phyloP scores from a whole-genome alignment of 768 basidiomycete species.

The Boletus coccyginus region DNA sequence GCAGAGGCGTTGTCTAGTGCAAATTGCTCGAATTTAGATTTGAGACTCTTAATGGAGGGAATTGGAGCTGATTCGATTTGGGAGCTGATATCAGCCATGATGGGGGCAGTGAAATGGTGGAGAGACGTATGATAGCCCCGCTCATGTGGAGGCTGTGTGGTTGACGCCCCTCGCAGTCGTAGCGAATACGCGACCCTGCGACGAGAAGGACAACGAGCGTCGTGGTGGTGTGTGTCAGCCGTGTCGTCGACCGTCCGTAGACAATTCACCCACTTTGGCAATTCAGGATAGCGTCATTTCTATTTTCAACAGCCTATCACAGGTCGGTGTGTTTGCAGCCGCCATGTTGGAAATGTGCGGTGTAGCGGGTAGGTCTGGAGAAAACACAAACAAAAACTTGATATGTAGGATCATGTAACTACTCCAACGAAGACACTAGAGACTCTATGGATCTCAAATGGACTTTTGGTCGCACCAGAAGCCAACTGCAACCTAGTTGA shows the following conservation, averaged over 20 bases:
- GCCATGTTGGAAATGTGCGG: too few species aligned
- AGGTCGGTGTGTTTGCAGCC: not conserved
- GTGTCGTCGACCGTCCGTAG: not conserved
- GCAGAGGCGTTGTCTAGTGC: conserved; percentile 39
- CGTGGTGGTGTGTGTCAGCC: conserved; percentile 7
- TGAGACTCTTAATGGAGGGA: conserved; percentile 66
- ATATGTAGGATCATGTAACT: too few species aligned
- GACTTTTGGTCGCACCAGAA: too few species aligned
- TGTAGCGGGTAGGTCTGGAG: too few species aligned
- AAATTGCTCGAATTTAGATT: conserved; percentile 69
- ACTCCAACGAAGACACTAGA: too few species aligned
- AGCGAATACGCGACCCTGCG: not conserved
- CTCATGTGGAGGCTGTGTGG: conserved; percentile 4
- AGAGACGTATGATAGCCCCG: not conserved
- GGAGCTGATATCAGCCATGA: conserved; percentile 19
- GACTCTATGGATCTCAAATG: too few species aligned
- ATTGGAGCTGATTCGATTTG: conserved; percentile 52
- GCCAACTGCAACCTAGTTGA: too few species aligned
- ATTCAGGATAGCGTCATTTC: conserved; percentile 10
- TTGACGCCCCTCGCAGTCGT: not conserved
- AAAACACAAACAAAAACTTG: too few species aligned
- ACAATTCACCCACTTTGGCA: conserved; percentile 12
- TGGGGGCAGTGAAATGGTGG: not conserved
- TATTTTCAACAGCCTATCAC: conserved; percentile 2
- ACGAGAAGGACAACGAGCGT: not conserved